These are phyloP conservation scores for Abrus pulchellus DNA, from an alignment of 306 rosid genomes.

Conservation along the genomic window DNA sequence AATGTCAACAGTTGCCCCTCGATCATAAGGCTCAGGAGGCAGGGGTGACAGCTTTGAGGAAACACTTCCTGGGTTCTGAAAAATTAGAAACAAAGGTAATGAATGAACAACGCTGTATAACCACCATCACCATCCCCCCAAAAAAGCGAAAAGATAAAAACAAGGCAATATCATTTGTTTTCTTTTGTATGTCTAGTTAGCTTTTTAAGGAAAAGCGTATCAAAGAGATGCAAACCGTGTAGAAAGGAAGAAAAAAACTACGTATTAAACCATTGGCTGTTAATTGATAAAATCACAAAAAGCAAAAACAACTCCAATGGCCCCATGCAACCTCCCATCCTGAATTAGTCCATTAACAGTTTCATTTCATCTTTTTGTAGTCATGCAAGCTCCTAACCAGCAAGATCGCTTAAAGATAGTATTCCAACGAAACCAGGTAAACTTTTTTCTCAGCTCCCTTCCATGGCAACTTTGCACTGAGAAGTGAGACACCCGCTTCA, in stretches of 20 bases:
- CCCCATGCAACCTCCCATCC: not conserved
- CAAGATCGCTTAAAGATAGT: not conserved
- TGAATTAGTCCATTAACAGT: not conserved
- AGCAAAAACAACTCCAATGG: not conserved
- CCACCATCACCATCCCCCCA: not conserved
- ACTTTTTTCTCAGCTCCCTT: not conserved
- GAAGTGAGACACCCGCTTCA: not conserved
- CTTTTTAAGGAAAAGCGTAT: conserved; percentile 11
- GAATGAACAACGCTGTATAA: not conserved
- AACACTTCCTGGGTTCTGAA: conserved; percentile 58
- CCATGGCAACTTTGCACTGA: not conserved
- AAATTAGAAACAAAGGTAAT: conserved; percentile 3
- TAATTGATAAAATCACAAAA: not conserved
- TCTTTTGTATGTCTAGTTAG: not conserved
- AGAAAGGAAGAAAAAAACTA: not conserved
- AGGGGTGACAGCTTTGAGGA: conserved; percentile 72
- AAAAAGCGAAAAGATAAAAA: not conserved
- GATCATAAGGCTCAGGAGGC: conserved; percentile 82
- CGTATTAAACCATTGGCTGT: not conserved
- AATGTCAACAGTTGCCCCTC: conserved; percentile 74
- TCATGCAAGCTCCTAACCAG: not conserved
- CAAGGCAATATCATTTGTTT: not conserved
- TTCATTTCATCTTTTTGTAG: not conserved
- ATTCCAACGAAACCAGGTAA: not conserved
- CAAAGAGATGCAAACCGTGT: not conserved